Conservation (phyloP, 2,329 filamentous ascomycete genomes). For the Cytospora chrysosperma region DNA sequence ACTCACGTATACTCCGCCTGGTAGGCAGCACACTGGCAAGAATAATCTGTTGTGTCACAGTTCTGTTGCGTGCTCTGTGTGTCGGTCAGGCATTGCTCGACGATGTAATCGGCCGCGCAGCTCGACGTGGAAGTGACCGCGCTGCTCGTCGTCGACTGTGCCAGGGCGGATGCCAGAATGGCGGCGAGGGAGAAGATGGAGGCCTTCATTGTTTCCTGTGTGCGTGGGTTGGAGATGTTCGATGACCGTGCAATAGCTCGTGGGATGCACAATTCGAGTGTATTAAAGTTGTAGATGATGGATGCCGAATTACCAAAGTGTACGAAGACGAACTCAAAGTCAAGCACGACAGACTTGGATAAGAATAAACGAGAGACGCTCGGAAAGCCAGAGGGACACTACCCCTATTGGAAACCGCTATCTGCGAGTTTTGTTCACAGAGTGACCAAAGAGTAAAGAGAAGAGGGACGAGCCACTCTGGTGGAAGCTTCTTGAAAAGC, state of each 20-base stretch:
- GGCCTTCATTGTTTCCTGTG: slow-evolving; percentile 41
- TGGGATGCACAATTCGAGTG: neutral
- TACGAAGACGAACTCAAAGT: neutral
- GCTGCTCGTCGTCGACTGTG: slow-evolving; percentile 35
- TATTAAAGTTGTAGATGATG: neutral
- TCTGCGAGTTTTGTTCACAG: slow-evolving; percentile 8
- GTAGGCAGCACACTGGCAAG: slow-evolving; percentile 47
- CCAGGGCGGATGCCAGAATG: slow-evolving; percentile 37
- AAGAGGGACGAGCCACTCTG: neutral
- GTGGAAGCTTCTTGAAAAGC: slow-evolving; percentile 16
- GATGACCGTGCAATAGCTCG: neutral
- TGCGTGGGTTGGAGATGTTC: neutral
- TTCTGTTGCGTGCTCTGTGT: slow-evolving; percentile 40
- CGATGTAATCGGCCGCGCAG: slow-evolving; percentile 48
- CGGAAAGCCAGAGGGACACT: neutral
- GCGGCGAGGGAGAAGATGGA: slow-evolving; percentile 41
- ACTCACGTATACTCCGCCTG: slow-evolving; percentile 47
- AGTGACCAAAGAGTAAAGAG: slow-evolving; percentile 6
- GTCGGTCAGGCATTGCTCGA: slow-evolving; percentile 43
- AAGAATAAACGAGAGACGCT: slow-evolving; percentile 9
- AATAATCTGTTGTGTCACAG: slow-evolving; percentile 44
- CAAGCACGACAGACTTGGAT: slow-evolving; percentile 3
- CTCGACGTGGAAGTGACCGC: slow-evolving; percentile 35
- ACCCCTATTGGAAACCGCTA: slow-evolving; percentile 4
- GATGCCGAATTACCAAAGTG: neutral